phyloP scores from a whole-genome alignment of 305 asterid species.

The Plantago coronopus region DNA sequence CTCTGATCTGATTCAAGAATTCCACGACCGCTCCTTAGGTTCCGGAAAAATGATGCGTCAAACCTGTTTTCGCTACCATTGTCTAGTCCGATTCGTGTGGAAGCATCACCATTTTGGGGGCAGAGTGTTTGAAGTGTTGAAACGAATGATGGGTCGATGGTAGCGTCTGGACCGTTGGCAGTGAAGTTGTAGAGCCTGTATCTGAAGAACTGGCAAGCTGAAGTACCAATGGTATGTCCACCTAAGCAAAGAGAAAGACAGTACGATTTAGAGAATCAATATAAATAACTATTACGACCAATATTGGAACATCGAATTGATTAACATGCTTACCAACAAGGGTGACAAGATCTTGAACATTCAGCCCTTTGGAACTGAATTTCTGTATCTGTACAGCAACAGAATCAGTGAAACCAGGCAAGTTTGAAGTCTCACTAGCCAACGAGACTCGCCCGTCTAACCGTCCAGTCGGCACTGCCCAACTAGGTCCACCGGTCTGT shows the following conservation, averaged over 20 bases:
- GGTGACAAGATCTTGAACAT: slow-evolving; percentile 57
- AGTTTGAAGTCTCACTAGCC: slow-evolving; percentile 44
- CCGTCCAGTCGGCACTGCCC: slow-evolving; percentile 66
- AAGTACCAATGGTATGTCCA: slow-evolving; percentile 62
- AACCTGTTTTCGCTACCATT: slow-evolving; percentile 40
- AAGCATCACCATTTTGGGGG: slow-evolving; percentile 41
- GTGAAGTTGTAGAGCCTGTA: slow-evolving; percentile 59
- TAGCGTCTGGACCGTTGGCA: slow-evolving; percentile 42
- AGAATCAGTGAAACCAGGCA: slow-evolving; percentile 55
- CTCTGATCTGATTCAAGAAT: slow-evolving; percentile 51
- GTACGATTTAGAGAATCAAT: too few species aligned
- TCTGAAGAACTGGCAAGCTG: slow-evolving; percentile 52
- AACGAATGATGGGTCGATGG: slow-evolving; percentile 41
- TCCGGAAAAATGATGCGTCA: slow-evolving; percentile 39
- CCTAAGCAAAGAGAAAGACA: slow-evolving; percentile 23
- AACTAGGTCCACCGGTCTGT: slow-evolving; percentile 53
- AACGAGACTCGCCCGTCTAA: slow-evolving; percentile 56
- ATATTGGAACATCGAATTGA: too few species aligned
- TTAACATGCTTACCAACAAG: slow-evolving; percentile 37
- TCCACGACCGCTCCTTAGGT: slow-evolving; percentile 45
- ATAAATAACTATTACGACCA: too few species aligned
- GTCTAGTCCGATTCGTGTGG: slow-evolving; percentile 42
- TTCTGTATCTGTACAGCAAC: slow-evolving; percentile 45
- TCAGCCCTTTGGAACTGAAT: slow-evolving; percentile 48
- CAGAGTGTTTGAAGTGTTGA: slow-evolving; percentile 42